Evolutionary conservation across 1,139 yeast genomes (phyloP).

Genomic region (Pichia sp.): DNA sequence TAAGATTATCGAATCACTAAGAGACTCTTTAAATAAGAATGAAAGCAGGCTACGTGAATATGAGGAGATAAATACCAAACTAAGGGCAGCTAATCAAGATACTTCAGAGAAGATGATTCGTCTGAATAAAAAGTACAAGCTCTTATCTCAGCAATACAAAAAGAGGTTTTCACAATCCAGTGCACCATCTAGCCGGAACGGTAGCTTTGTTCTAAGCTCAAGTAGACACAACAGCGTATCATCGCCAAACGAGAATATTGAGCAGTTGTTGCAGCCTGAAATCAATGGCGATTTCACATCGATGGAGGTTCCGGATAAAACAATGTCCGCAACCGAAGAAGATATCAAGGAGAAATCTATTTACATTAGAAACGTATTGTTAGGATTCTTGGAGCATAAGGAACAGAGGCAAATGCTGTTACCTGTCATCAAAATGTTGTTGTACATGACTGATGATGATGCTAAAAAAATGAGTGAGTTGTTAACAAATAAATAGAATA

Average conservation of each 20-base stretch:
- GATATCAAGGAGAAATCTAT: constrained; percentile 47
- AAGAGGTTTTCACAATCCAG: constrained; percentile 21
- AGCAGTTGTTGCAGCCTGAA: constrained; percentile 2
- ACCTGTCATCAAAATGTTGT: constrained; percentile 75
- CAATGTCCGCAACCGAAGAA: constrained; percentile 13
- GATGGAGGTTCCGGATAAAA: too few species aligned
- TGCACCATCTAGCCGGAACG: constrained; percentile 20
- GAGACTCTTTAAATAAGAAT: constrained; percentile 45
- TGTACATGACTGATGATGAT: constrained; percentile 62
- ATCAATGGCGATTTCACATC: not conserved
- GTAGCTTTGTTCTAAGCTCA: constrained; percentile 13
- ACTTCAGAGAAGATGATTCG: constrained; percentile 57
- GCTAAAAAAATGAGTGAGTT: constrained; percentile 64
- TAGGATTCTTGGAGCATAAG: constrained; percentile 84
- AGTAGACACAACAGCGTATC: not conserved
- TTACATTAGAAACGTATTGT: constrained; percentile 76
- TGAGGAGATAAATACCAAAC: constrained; percentile 47
- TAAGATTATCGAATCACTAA: constrained; percentile 40
- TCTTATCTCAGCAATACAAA: constrained; percentile 51
- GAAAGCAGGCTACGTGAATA: constrained; percentile 46
- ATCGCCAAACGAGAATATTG: not conserved
- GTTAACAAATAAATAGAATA: constrained; percentile 23
- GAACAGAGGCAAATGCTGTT: constrained; percentile 83
- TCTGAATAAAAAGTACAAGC: constrained; percentile 58
- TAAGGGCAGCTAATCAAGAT: constrained; percentile 65